A percentile compares a stretch with the other conserved stretches of the same genome.
Evolutionary conservation across 2,329 filamentous ascomycete genomes (phyloP).

Genomic region (Paraphaeosphaeria minitans): DNA sequence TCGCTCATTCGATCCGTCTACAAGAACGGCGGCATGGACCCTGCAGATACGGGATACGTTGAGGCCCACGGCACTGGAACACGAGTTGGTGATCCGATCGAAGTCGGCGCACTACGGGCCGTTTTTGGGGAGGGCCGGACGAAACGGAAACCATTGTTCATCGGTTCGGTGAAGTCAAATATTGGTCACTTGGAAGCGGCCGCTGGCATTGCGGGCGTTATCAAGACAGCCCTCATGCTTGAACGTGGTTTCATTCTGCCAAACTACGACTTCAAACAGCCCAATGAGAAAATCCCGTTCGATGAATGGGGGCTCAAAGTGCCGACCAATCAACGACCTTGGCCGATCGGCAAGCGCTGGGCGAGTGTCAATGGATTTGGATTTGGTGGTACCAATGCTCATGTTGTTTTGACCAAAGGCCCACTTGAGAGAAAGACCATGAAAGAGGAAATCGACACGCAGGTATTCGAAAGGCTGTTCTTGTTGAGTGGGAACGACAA

Average conservation of each 20-base stretch:
- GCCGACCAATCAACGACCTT: conserved; percentile 21
- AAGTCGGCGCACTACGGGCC: conserved; percentile 29
- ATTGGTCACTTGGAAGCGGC: conserved; percentile 43
- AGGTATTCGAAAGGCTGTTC: conserved; percentile 24
- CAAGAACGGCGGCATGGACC: conserved; percentile 28
- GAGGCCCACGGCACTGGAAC: conserved; percentile 60
- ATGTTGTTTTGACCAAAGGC: conserved; percentile 32
- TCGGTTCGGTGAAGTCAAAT: conserved; percentile 39
- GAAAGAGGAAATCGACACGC: conserved; percentile 28
- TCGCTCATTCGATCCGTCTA: conserved; percentile 31
- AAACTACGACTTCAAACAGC: conserved; percentile 44
- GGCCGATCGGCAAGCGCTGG: conserved; percentile 36
- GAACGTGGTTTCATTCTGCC: conserved; percentile 46
- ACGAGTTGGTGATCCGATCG: conserved; percentile 49
- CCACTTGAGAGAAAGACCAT: conserved; percentile 27
- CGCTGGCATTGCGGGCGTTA: conserved; percentile 37
- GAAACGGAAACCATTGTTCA: conserved; percentile 27
- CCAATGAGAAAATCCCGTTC: conserved; percentile 39
- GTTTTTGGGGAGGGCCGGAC: conserved; percentile 29
- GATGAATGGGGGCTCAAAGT: conserved; percentile 30
- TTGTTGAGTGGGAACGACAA: conserved; percentile 30
- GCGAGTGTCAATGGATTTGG: conserved; percentile 57
- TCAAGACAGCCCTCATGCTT: conserved; percentile 50
- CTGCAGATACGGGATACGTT: conserved; percentile 32
- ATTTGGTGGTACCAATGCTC: conserved; percentile 49